phyloP scores from a whole-genome alignment of 257 asterid species.

The Henckelia pumila region DNA sequence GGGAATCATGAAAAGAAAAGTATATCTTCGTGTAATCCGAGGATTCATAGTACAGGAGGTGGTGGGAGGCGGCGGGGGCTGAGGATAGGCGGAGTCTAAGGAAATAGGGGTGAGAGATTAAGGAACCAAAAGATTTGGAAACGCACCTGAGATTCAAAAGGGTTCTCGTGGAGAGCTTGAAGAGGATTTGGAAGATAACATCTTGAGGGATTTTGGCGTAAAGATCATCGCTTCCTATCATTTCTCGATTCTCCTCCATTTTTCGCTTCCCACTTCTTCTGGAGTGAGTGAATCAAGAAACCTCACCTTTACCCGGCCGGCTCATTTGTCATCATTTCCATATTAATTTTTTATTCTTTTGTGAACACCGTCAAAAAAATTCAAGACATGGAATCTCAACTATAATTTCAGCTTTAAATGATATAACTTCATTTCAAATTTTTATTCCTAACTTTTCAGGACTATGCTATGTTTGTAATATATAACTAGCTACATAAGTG shows the following conservation, averaged over 20 bases:
- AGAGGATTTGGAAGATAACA: constrained; percentile 36
- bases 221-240: constrained; percentile 18
- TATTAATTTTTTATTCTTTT: background rate
- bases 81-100: constrained; percentile 34
- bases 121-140: constrained; percentile 25
- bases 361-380: no score
- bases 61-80: constrained; percentile 25
- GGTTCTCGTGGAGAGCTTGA: constrained; percentile 30
- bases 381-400: no score
- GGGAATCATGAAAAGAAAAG: constrained; percentile 31
- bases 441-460: no score
- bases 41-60: constrained; percentile 45
- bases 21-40: constrained; percentile 31
- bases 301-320: background rate
- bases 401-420: no score
- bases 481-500: no score
- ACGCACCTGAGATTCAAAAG: constrained; percentile 36
- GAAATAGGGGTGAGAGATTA: constrained; percentile 41
- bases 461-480: no score
- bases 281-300: no score
- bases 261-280: background rate
- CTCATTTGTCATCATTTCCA: background rate
- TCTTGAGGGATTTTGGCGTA: constrained; percentile 33
- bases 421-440: no score
- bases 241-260: constrained; percentile 13